Evolutionary conservation across 257 asterid species (phyloP), one percentile per base, ranked within the genome.

Genomic region (Eucommia ulmoides): DNA sequence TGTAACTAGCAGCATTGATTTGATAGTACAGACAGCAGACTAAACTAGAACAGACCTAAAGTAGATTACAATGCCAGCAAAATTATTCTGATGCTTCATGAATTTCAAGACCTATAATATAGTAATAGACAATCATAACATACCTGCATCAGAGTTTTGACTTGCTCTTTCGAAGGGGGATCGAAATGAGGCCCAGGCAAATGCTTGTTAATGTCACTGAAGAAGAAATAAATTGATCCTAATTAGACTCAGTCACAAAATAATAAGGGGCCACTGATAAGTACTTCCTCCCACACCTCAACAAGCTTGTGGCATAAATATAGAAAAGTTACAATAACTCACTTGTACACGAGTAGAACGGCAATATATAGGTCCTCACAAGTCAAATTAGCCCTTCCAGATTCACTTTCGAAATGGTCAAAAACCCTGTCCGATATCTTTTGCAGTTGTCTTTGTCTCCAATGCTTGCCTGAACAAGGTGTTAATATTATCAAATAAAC

Each of bases 121-220:
- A n/a, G n/a, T n/a, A n/a, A n/a, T 12, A 33, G 46, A 60, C 23
- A 55, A 22, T 41, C 20, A 22, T n/a, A 15, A 50, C 74, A 22
- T 63, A 84, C 97, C 91, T 53, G 61, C 74, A 89, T 67, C 64
- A 89, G 62, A 48, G 38, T 54, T 62, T 57, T 80, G 41, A 89
- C 58, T 72, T 74, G 71, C 62, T 78, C 94, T 64, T 67, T 84
- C 22, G 93, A 51, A 3, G 97, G 96, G 49, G 97, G 97, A 45
- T 89, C 97, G 21, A 89, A 80, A 67, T 89, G 97, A 33, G 83
- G 91, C 59, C 97, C 94, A 19, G 97, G 96, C 83, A 89, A 71
- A 51, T 66, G 88, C 80, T 84, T 89, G 41, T 89, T 89, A 47
- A 89, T 66, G 56, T 89, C 97, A 62, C 96, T 89, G 48, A 66